Evolutionary conservation across 2,329 filamentous ascomycete species (phyloP).

Genomic region (Beauveria brongniartii): DNA sequence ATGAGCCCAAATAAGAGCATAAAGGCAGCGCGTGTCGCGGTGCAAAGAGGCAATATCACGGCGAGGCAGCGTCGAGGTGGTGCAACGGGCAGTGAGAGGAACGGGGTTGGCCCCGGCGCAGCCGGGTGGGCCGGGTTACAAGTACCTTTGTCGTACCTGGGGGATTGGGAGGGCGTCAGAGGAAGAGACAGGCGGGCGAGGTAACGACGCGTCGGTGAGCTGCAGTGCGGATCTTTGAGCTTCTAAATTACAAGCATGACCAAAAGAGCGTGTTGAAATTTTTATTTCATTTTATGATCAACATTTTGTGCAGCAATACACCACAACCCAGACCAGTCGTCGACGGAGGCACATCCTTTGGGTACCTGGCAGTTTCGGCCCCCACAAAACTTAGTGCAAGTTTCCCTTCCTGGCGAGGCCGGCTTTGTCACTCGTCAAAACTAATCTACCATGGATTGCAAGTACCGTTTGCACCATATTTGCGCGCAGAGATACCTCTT

Average conservation of each 20-base stretch:
- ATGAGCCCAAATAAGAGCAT: slow-evolving; percentile 57
- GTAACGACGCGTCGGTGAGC: background rate
- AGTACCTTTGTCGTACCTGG: slow-evolving; percentile 1
- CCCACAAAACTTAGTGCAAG: slow-evolving; percentile 3
- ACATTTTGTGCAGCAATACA: background rate
- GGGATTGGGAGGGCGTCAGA: background rate
- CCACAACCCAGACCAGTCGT: background rate
- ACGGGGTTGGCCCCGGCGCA: slow-evolving; percentile 6
- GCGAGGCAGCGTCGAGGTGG: background rate
- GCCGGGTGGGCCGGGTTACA: slow-evolving; percentile 6
- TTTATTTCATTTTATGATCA: background rate
- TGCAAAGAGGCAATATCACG: background rate
- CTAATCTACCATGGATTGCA: background rate
- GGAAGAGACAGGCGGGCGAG: background rate
- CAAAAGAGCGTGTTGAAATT: background rate
- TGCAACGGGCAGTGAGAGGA: slow-evolving; percentile 3
- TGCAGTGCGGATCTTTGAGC: background rate
- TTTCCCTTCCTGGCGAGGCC: slow-evolving; percentile 7
- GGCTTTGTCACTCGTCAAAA: slow-evolving; percentile 3
- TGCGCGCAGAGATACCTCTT: background rate
- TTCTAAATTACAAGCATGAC: background rate
- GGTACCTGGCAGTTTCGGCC: slow-evolving; percentile 6
- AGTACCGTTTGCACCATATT: background rate
- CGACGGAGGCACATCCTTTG: background rate
- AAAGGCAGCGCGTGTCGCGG: slow-evolving; percentile 18